Evolutionary conservation across 2,329 filamentous ascomycete species (phyloP).

Genomic region (Sarocladiaceae sp.): DNA sequence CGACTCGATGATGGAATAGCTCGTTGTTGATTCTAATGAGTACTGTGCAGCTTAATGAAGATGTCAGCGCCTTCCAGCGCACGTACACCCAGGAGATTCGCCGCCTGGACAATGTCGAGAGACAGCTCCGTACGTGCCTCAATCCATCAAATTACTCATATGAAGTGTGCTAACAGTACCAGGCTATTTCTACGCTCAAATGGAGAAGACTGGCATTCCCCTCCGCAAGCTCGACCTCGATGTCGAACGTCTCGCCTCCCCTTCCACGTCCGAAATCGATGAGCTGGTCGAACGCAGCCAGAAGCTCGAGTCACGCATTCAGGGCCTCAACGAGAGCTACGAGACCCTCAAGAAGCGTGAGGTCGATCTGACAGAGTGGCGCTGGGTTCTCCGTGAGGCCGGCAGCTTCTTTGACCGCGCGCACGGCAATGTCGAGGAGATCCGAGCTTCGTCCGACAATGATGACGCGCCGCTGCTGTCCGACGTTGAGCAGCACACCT

Average conservation of each 20-base stretch:
- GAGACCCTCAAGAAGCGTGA: constrained; percentile 97
- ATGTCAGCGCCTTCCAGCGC: constrained; percentile 89
- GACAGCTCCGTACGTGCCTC: constrained; percentile 75
- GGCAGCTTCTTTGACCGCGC: constrained; percentile 96
- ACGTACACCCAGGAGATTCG: constrained; percentile 98
- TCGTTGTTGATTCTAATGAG: not conserved
- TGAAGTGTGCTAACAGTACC: constrained; percentile 22
- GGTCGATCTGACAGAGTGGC: constrained; percentile 95
- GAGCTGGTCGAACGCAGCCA: constrained; percentile 90
- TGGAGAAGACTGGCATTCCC: constrained; percentile 84
- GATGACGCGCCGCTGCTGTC: constrained; percentile 90
- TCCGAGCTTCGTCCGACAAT: constrained; percentile 80
- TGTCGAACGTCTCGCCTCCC: constrained; percentile 75
- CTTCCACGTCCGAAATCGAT: constrained; percentile 91
- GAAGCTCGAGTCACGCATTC: constrained; percentile 83
- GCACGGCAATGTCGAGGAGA: constrained; percentile 94
- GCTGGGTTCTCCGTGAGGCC: constrained; percentile 93
- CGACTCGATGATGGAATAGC: not conserved
- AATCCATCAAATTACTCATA: constrained; percentile 7
- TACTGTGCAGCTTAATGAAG: constrained; percentile 70
- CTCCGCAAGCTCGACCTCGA: constrained; percentile 91
- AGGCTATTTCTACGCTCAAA: constrained; percentile 93
- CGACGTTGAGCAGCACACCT: constrained; percentile 79
- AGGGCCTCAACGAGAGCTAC: constrained; percentile 93
- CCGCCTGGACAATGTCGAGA: constrained; percentile 94